A percentile compares a stretch with the other conserved stretches of the same genome.
Evolutionary conservation across 345 rosid genomes (phyloP).

Genomic region (Alliaria petiolata): DNA sequence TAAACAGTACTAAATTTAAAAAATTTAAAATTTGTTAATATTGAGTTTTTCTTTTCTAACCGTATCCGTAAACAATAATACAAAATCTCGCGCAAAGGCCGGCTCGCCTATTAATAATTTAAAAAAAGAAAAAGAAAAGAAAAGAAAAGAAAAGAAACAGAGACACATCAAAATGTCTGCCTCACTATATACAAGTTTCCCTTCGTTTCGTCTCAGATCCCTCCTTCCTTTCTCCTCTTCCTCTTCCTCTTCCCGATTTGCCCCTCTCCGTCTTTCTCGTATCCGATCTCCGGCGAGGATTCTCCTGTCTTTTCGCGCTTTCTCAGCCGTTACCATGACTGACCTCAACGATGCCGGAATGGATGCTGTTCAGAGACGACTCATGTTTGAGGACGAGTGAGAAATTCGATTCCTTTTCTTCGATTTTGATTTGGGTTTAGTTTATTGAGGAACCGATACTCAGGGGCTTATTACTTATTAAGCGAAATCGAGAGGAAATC

Average conservation of each 20-base stretch:
- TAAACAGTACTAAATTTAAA: too few relatives aligned
- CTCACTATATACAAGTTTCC: not conserved
- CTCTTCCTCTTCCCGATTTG: conserved; percentile 3
- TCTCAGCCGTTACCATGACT: conserved; percentile 42
- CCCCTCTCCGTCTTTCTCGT: not conserved
- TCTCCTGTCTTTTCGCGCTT: conserved; percentile 4
- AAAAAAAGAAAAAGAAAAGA: not conserved
- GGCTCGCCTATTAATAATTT: too few relatives aligned
- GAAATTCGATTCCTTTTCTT: conserved; percentile 14
- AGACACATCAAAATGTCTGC: conserved; percentile 13
- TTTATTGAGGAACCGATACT: not conserved
- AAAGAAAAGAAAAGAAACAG: not conserved
- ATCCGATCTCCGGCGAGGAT: conserved; percentile 24
- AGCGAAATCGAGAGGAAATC: too few relatives aligned
- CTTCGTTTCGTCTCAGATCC: conserved; percentile 2
- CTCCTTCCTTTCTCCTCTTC: too few relatives aligned
- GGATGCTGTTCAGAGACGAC: conserved; percentile 99
- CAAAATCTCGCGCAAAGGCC: not conserved
- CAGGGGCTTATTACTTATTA: not conserved
- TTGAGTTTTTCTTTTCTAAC: too few relatives aligned
- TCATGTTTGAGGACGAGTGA: conserved; percentile 95
- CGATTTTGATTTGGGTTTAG: not conserved
- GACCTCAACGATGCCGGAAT: conserved; percentile 62
- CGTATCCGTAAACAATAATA: not conserved
- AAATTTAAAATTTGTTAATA: too few relatives aligned